A percentile compares a stretch with the other conserved stretches of the same genome.
phyloP scores from a whole-genome alignment of 2,329 filamentous ascomycete genomes.

The Sporothrix inflata region DNA sequence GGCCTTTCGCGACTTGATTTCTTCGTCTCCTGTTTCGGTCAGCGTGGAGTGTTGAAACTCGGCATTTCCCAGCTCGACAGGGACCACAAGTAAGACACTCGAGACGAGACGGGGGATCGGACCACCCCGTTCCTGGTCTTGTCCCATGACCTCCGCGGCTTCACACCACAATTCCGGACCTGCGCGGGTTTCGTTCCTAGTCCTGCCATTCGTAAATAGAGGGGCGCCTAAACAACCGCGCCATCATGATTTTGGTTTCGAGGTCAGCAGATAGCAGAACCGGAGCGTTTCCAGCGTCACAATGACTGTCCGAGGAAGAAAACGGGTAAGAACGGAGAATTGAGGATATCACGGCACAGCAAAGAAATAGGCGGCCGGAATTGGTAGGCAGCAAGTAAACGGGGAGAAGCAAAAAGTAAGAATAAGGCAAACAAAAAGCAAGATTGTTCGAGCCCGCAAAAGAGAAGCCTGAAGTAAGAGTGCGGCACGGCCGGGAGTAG shows the following conservation, averaged over 20 bases:
- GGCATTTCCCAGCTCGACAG: background rate
- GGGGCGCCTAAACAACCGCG: background rate
- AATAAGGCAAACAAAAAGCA: background rate
- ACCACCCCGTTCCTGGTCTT: background rate
- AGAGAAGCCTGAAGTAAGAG: background rate
- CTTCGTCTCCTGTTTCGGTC: background rate
- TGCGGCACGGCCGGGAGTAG: slow-evolving; percentile 4
- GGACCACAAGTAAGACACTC: background rate
- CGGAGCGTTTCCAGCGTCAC: background rate
- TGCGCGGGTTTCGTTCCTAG: background rate
- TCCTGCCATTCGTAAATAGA: background rate
- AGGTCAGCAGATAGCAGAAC: background rate
- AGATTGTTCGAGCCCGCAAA: background rate
- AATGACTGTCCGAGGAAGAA: background rate
- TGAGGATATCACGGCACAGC: background rate
- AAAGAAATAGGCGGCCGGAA: background rate
- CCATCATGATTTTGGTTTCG: background rate
- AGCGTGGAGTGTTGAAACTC: background rate
- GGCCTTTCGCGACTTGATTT: background rate
- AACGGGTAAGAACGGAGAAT: background rate
- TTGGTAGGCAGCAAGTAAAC: background rate
- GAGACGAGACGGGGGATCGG: background rate
- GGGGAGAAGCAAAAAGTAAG: background rate
- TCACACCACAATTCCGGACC: slow-evolving; percentile 5
- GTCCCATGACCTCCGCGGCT: background rate